Conservation (phyloP, 2,329 filamentous ascomycete genomes). For the Pseudogymnoascus verrucosus region DNA sequence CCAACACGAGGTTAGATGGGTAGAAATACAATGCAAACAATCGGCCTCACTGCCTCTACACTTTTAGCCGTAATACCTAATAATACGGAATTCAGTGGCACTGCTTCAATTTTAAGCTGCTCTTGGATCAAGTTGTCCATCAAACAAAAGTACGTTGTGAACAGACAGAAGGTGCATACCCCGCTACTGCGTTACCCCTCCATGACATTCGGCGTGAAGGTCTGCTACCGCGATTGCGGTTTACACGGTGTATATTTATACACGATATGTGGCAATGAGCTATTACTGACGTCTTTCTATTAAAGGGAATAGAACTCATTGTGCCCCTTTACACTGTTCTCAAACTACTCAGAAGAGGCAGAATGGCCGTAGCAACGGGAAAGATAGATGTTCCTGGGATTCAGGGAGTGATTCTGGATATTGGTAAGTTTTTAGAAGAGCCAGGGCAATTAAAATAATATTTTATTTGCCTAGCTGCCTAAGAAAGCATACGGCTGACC, state of each 20-base stretch:
- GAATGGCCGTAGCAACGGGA: background rate
- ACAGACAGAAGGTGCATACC: background rate
- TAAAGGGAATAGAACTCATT: background rate
- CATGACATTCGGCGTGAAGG: background rate
- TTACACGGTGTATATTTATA: background rate
- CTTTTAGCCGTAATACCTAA: background rate
- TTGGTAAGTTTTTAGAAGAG: constrained; percentile 27
- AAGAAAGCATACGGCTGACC: background rate
- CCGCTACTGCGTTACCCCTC: background rate
- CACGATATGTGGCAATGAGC: background rate
- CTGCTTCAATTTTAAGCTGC: background rate
- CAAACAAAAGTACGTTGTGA: background rate
- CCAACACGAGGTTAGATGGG: constrained; percentile 2
- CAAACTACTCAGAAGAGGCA: background rate
- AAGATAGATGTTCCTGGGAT: background rate
- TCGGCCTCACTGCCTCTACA: background rate
- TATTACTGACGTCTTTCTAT: background rate
- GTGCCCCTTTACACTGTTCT: background rate
- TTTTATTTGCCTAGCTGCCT: background rate
- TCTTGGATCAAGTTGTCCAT: background rate
- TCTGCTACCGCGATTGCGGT: background rate
- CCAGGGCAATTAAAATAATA: constrained; percentile 15
- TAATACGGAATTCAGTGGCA: background rate
- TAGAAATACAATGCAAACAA: background rate
- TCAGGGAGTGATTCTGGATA: constrained; percentile 2